Percentiles rank a stretch among this genome's conserved stretches.
These are phyloP conservation scores for Penicillium italicum DNA, from an alignment of 2,329 filamentous ascomycete genomes.

Conservation along the genomic window DNA sequence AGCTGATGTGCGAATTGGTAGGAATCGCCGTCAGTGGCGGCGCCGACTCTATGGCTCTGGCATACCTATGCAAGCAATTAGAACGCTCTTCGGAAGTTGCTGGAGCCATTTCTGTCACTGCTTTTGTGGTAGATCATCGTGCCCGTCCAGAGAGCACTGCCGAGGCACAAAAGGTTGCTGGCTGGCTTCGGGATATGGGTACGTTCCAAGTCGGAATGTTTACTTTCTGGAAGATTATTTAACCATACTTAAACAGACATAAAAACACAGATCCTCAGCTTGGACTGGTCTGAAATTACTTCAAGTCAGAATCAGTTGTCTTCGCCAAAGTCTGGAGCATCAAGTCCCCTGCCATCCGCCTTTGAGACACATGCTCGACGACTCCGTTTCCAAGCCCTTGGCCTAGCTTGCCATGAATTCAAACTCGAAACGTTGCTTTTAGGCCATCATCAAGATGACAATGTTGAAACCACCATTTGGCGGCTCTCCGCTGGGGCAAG, in stretches of 20 bases:
- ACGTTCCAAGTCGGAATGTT: constrained; percentile 10
- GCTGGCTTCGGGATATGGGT: constrained; percentile 47
- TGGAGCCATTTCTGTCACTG: constrained; percentile 41
- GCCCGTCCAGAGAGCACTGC: constrained; percentile 53
- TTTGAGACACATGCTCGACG: constrained; percentile 74
- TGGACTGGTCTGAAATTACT: constrained; percentile 50
- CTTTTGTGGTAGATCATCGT: constrained; percentile 61
- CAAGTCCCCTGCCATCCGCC: constrained; percentile 52
- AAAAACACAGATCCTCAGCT: constrained; percentile 35
- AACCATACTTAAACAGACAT: constrained; percentile 26
- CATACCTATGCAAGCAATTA: constrained; percentile 61
- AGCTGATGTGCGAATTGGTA: constrained; percentile 31
- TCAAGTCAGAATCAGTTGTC: background rate
- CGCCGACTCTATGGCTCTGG: constrained; percentile 96
- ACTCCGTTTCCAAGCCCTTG: constrained; percentile 70
- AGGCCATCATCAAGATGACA: constrained; percentile 86
- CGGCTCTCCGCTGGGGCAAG: constrained; percentile 66
- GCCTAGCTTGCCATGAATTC: constrained; percentile 53
- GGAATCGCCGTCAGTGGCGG: constrained; percentile 85
- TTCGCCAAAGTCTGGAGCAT: background rate
- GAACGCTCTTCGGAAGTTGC: constrained; percentile 30
- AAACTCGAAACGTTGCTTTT: constrained; percentile 63
- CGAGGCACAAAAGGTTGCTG: constrained; percentile 53
- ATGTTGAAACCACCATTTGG: constrained; percentile 85
- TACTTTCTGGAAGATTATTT: background rate